Evolutionary conservation across 2,329 filamentous ascomycete genomes (phyloP).

Genomic region (Cryphonectria nitschkei): DNA sequence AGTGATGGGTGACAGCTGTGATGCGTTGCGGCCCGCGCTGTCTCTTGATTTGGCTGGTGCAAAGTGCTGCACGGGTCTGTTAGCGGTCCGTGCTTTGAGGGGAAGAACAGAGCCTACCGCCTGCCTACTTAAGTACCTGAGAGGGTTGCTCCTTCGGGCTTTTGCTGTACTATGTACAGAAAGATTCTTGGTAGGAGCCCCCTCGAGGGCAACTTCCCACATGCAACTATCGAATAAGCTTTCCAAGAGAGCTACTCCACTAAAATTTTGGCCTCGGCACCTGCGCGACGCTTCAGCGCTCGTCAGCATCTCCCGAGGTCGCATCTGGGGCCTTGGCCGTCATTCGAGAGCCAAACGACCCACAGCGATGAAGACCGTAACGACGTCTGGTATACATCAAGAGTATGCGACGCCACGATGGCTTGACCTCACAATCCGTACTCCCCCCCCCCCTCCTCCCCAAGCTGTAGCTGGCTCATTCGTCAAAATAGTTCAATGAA

Average conservation of each 20-base stretch:
- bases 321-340: neutral
- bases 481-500: neutral
- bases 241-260: neutral
- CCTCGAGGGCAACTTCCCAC: neutral
- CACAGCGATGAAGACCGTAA: too few species aligned
- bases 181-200: neutral
- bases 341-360: neutral
- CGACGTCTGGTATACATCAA: neutral
- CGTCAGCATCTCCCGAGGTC: neutral
- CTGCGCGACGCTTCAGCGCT: neutral
- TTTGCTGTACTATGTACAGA: neutral
- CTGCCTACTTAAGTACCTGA: neutral
- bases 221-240: neutral
- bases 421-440: neutral
- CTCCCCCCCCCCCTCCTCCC: too few species aligned
- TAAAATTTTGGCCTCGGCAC: too few species aligned
- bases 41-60: neutral
- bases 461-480: too few species aligned
- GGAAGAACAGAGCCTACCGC: neutral
- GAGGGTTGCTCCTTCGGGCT: neutral
- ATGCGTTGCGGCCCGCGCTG: neutral
- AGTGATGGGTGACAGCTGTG: neutral
- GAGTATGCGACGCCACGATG: neutral
- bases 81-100: neutral
- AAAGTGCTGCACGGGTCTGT: neutral